Conservation (phyloP, 768 basidiomycete species). For the Epithele typhae region DNA sequence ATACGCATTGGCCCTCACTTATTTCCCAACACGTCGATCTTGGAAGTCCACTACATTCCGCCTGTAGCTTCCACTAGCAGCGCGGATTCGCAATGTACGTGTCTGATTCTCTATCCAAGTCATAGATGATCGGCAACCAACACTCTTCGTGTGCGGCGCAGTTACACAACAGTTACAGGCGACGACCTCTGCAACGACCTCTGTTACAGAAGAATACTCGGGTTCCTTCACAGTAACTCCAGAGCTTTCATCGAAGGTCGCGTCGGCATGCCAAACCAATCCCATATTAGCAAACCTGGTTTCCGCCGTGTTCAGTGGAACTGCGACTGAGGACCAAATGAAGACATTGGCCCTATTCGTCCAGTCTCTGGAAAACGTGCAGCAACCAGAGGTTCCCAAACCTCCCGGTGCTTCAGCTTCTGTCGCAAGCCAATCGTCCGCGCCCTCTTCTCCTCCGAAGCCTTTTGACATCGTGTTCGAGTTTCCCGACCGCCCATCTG, state of each 20-base stretch:
- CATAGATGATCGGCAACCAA: too few species aligned
- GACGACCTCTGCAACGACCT: too few species aligned
- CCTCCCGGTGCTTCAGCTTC: background rate
- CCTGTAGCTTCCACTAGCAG: conserved; percentile 4
- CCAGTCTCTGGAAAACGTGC: conserved; percentile 49
- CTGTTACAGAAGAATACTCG: too few species aligned
- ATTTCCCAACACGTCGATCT: conserved; percentile 64
- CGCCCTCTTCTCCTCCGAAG: conserved; percentile 32
- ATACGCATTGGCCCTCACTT: conserved; percentile 73
- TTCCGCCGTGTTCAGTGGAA: conserved; percentile 57
- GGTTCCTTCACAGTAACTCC: too few species aligned
- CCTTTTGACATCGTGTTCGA: conserved; percentile 74
- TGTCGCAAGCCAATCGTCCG: background rate
- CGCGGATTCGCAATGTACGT: conserved; percentile 14
- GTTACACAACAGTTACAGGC: too few species aligned
- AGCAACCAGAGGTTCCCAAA: conserved; percentile 1
- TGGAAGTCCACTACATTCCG: conserved; percentile 65
- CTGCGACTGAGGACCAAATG: conserved; percentile 59
- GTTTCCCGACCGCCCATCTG: conserved; percentile 56
- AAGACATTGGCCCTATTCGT: conserved; percentile 71
- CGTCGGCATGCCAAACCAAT: conserved; percentile 59
- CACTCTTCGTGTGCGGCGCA: too few species aligned
- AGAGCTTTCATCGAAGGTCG: conserved; percentile 58
- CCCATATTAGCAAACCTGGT: conserved; percentile 66
- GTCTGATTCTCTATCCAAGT: too few species aligned